Evolutionary conservation across 164 flowering plant species (phyloP), one percentile per base, ranked within the genome.

Genomic region (Berberis vulgaris): DNA sequence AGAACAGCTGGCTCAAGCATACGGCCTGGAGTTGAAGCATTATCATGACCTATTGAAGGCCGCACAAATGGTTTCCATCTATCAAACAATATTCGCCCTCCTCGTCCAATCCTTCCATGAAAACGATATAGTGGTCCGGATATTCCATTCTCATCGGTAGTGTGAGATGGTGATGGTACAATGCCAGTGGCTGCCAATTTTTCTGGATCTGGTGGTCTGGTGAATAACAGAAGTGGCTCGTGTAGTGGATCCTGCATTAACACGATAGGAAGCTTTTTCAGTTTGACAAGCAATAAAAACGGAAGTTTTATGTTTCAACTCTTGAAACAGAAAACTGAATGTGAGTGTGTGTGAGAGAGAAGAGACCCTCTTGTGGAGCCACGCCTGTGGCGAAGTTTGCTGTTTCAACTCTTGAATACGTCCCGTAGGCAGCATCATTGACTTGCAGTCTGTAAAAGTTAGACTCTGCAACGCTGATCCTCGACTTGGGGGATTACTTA

Each of bases 41-140:
- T 52, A 26, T 5, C 54, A 52, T 52, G 54, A 52, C 54, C 54
- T 10, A 52, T 52, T 52, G 54, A 76, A 54, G 83, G 76, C 44
- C 77, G 82, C 72, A 73, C 43, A 38, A 86, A 82, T 26, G 97
- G 92, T 69, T 95, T 89, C 86, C 94, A 91, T 73, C 99, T 72
- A 63, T 95, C 99, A 67, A 91, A 95, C 61, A 95, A 68, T 41
- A 91, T 85, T 38, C 99, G 78, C 2, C 99, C 97, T 6, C 99
- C 99, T 54, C 99, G 81, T 4, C 99, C 97, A 42, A 91, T 86
- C 75, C 99, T 81, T 67, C 97, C 97, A 41, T 70, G 91, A 45
- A 84, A 80, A 55, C 69, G 75, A 65, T 54, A 72, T 26, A 81
- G 62, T 6, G 79, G 74, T 13, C 69, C n/a, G 2, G 87, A 71